Evolutionary conservation across 192 early-diverging fungal species (phyloP).

Genomic region (Backusella tarrabulga): DNA sequence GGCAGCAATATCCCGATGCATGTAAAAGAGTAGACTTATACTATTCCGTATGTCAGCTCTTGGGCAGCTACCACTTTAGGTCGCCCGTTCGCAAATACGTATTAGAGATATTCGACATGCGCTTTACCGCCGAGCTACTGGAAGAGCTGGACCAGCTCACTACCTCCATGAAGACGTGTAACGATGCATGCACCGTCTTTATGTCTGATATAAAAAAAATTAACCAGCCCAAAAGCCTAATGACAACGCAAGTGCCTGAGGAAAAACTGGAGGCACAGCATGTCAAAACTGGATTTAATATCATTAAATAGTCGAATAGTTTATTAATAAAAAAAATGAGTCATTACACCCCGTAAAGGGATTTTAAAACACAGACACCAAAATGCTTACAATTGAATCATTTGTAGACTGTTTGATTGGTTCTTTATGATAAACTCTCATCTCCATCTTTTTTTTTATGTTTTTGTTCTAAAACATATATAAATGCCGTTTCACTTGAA

Average conservation of each 20-base stretch:
- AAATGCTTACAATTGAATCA: not conserved
- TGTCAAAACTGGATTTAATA: conserved; percentile 13
- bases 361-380: not conserved
- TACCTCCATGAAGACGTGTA: not conserved
- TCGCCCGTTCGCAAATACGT: conserved; percentile 71
- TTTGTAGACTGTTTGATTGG: not conserved
- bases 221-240: not conserved
- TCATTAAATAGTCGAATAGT: not conserved
- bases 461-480: not conserved
- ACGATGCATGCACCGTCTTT: not conserved
- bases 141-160: conserved; percentile 42
- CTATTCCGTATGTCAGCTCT: conserved; percentile 57
- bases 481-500: not conserved
- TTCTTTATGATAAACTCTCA: not conserved
- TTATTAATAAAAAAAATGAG: conserved; percentile 8
- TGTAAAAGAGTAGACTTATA: conserved; percentile 60
- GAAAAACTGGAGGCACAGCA: conserved; percentile 17
- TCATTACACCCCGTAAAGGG: not conserved
- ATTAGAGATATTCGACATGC: conserved; percentile 74
- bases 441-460: not conserved
- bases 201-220: conserved; percentile 10
- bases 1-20: conserved; percentile 53
- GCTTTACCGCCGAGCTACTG: conserved; percentile 46
- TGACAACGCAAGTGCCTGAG: not conserved
- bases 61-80: conserved; percentile 68